These are phyloP conservation scores for Hypoxylon subgilvum DNA, from an alignment of 495 filamentous ascomycete species.

Conservation along the genomic window DNA sequence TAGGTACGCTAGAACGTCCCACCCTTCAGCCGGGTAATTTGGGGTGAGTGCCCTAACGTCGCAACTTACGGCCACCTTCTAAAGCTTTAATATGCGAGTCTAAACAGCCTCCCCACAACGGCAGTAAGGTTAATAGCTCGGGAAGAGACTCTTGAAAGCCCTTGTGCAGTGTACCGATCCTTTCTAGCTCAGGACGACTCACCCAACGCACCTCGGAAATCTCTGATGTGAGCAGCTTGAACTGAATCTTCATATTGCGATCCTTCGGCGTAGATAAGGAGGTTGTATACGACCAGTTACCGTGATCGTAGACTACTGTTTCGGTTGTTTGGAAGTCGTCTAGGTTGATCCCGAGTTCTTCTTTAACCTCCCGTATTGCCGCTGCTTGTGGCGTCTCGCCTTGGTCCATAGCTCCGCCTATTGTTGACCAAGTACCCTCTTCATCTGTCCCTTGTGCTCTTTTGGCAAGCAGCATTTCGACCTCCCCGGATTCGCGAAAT, in stretches of 20 bases:
- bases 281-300: constrained; percentile 11
- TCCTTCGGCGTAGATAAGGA: neutral
- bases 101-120: no score
- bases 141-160: no score
- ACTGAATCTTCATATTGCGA: neutral
- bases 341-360: constrained; percentile 7
- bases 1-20: no score
- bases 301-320: neutral
- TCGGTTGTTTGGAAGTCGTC: neutral
- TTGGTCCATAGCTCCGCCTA: constrained; percentile 1
- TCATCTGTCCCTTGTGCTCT: neutral
- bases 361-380: neutral
- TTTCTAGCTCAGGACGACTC: no score
- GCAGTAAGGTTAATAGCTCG: no score
- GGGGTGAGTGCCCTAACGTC: no score
- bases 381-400: neutral
- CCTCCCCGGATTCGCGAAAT: constrained; percentile 1
- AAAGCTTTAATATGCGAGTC: no score
- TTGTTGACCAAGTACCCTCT: neutral
- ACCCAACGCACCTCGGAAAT: neutral
- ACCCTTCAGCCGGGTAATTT: no score
- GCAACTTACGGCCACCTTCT: no score
- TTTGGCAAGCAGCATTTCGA: constrained; percentile 10
- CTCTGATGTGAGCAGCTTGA: neutral
- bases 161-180: no score